Evolutionary conservation across 495 filamentous ascomycete species (phyloP), one percentile per base, ranked within the genome.

Genomic region (Daldinia childiae): DNA sequence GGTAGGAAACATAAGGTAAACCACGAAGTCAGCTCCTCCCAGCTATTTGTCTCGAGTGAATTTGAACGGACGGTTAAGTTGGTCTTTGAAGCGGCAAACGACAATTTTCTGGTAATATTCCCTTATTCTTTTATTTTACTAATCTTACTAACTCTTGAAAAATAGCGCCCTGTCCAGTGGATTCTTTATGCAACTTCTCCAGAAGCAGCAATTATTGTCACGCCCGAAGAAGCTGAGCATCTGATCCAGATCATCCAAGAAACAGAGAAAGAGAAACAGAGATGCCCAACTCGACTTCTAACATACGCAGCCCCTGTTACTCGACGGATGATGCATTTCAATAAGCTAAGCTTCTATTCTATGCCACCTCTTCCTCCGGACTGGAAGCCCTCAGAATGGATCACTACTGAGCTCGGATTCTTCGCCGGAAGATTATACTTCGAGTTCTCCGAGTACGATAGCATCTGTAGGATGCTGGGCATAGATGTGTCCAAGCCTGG

Each of bases 341-440:
- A 86, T 57, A 71, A 71, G 15, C 70, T 89, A 0, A 60, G 61
- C 0, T 87, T 82, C 68, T 86, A 83, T 66, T 67, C 80, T 8
- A 72, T 86, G 3, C 87, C 87, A 0, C 9, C 61, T 0, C 78
- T 89, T 0, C 80, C 83, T 0, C 2, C 6, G 0, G 34, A 66
- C 3, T 85, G 81, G 80, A 66, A 51, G 5, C 74, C 81, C 1
- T 82, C 87, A 0, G 27, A 64, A 7, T 86, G 83, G 86, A 74
- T 88, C 5, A 79, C 66, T 17, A 79, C 83, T 17, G 85, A 89
- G 60, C 78, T 90, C 0, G 86, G 86, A 0, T 80, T 89, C 5
- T 81, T 88, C 34, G 79, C 85, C 0, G 87, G 87, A 6, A 74
- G 85, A 0, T 74, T 89, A 0, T 89, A 89, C 63, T 87, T 89